Percentiles rank a stretch among this genome's conserved stretches.
phyloP scores from a whole-genome alignment of 116 monocot species.

The Cymodocea nodosa region DNA sequence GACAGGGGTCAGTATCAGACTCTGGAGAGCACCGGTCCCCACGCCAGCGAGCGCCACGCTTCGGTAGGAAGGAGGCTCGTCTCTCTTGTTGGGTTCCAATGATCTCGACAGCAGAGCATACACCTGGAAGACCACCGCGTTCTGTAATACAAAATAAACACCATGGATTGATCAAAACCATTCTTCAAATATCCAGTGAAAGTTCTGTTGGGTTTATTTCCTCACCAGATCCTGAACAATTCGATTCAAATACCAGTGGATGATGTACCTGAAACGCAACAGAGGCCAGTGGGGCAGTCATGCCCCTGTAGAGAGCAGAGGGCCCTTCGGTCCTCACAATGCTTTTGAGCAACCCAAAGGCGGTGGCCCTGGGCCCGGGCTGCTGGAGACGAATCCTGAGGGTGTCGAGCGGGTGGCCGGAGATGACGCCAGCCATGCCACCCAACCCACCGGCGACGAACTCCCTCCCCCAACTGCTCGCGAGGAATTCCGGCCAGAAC shows the following conservation, averaged over 20 bases:
- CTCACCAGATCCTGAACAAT: no score
- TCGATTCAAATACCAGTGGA: no score
- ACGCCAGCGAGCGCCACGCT: conserved; percentile 65
- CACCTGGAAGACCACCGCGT: conserved; percentile 89
- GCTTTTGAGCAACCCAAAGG: conserved; percentile 39
- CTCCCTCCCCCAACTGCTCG: conserved; percentile 86
- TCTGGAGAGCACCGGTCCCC: conserved; percentile 82
- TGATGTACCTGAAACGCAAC: conserved; percentile 69
- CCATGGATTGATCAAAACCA: no score
- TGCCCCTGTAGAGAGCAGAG: conserved; percentile 77
- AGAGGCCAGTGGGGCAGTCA: conserved; percentile 82
- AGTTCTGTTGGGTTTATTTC: no score
- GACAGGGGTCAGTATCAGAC: conserved; percentile 61
- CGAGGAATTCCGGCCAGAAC: conserved; percentile 95
- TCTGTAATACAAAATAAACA: conserved; percentile 39
- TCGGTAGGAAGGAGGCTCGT: conserved; percentile 57
- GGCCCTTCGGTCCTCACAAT: conserved; percentile 69
- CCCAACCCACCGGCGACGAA: conserved; percentile 90
- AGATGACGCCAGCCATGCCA: conserved; percentile 85
- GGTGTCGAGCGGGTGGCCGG: conserved; percentile 90
- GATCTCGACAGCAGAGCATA: conserved; percentile 69
- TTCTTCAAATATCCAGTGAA: no score
- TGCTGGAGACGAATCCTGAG: conserved; percentile 77
- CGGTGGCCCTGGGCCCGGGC: conserved; percentile 25
- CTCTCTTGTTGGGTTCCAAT: conserved; percentile 21